Evolutionary conservation across 129 eudicot genomes (phyloP), one percentile per base, ranked within the genome.

Genomic region (Helianthus tuberosus): DNA sequence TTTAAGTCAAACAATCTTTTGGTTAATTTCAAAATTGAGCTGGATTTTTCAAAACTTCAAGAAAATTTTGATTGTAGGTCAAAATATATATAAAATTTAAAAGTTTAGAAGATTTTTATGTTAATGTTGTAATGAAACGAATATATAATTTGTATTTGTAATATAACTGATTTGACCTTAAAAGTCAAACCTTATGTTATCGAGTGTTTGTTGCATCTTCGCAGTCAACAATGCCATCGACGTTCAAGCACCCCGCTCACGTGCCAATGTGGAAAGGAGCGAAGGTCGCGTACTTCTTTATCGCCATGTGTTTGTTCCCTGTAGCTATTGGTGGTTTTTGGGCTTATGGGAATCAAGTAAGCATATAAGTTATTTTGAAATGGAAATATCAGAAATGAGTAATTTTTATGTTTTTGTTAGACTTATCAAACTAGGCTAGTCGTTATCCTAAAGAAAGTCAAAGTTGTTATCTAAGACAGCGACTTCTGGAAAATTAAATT

Each of bases 191-290:
- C 38, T 10, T 8, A 36, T 51, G 41, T 52, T 44, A 27, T 10
- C 27, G 23, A n/a, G 15, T 8, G 67, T 46, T 73, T 6, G 11
- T 68, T 57, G 63, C 12, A 25, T 4, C 5, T 60, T 84, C 29
- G 48, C 83, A 89, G 98, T 89, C 97, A 13, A 94, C 98, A 9
- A 94, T 94, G 96, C 96, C 97, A 51, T 90, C 97, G 68, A 90
- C 93, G 8, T 88, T 90, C 79, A 94, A 94, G 84, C 91, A 88
- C 76, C 98, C 97, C 0, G 96, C 98, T 61, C 89, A 90, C 38
- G 93, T 90, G 69, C 97, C 97, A 46, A 94, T 94, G 98, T 94
- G 98, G 98, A 88, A 81, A 79, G 98, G 98, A 77, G 97, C 93
- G 38, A 90, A 94, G 79, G 86, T 94, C 36, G 98, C 97, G 0